These are phyloP conservation scores for Botrytis pseudocinerea DNA, from an alignment of 2,329 filamentous ascomycete genomes.

Conservation along the genomic window DNA sequence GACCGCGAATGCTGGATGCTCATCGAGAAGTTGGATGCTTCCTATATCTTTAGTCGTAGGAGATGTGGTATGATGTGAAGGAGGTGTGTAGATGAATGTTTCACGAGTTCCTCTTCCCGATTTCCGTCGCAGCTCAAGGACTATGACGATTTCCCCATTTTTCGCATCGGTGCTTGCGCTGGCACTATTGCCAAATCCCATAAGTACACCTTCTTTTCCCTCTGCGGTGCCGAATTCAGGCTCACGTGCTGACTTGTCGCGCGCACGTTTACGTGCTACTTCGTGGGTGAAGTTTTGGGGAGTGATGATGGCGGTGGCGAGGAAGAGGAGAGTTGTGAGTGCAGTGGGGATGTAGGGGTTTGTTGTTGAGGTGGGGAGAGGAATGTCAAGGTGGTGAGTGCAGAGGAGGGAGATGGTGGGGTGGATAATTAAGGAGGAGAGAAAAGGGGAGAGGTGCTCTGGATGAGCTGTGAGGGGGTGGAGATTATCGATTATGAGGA, in stretches of 20 bases:
- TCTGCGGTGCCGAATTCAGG: slow-evolving; percentile 79
- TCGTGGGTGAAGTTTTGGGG: slow-evolving; percentile 73
- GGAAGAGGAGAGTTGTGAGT: slow-evolving; percentile 72
- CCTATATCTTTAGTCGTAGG: slow-evolving; percentile 25
- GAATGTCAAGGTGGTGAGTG: slow-evolving; percentile 81
- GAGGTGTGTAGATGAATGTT: slow-evolving; percentile 53
- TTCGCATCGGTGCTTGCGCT: slow-evolving; percentile 30
- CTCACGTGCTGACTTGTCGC: slow-evolving; percentile 70
- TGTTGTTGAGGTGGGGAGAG: slow-evolving; percentile 47
- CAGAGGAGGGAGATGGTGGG: slow-evolving; percentile 72
- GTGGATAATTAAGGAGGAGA: slow-evolving; percentile 66
- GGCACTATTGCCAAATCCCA: slow-evolving; percentile 45
- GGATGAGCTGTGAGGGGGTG: slow-evolving; percentile 61
- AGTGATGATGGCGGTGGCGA: slow-evolving; percentile 83
- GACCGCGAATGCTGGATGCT: slow-evolving; percentile 69
- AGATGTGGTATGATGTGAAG: slow-evolving; percentile 21
- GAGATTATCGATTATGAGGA: slow-evolving; percentile 80
- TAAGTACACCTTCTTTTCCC: slow-evolving; percentile 73
- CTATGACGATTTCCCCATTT: slow-evolving; percentile 64
- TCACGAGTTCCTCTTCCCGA: slow-evolving; percentile 50
- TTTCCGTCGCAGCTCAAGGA: slow-evolving; percentile 83
- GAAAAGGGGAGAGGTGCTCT: slow-evolving; percentile 64
- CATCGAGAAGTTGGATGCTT: slow-evolving; percentile 61
- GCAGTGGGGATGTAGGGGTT: slow-evolving; percentile 66
- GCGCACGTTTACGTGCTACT: slow-evolving; percentile 71